A percentile compares a stretch with the other conserved stretches of the same genome.
These are phyloP conservation scores for Penicillium sumatraense DNA, from an alignment of 2,329 filamentous ascomycete genomes.

Conservation along the genomic window DNA sequence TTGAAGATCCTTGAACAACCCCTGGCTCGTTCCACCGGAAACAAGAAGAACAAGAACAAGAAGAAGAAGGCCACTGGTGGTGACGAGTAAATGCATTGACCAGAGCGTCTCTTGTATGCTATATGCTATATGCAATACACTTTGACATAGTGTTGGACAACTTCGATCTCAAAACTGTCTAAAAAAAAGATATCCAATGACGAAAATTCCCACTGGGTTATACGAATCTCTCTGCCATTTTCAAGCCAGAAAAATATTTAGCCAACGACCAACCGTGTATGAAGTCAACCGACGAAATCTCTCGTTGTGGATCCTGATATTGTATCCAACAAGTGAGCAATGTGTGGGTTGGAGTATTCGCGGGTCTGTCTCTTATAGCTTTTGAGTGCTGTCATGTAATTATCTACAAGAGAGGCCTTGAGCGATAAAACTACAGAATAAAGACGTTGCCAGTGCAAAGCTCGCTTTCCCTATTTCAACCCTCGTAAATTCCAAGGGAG, in stretches of 20 bases:
- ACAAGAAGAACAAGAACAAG: constrained; percentile 89
- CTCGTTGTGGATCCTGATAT: constrained; percentile 10
- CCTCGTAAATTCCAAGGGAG: too few relatives aligned
- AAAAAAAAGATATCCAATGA: constrained; percentile 32
- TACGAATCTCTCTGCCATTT: constrained; percentile 15
- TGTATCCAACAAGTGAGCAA: constrained; percentile 10
- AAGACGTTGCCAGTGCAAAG: constrained; percentile 14
- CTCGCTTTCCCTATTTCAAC: too few relatives aligned
- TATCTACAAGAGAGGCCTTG: constrained; percentile 6
- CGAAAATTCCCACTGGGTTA: constrained; percentile 19
- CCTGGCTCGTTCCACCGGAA: constrained; percentile 63
- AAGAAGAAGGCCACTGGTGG: constrained; percentile 68
- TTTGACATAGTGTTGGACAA: constrained; percentile 21
- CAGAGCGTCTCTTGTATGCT: constrained; percentile 20
- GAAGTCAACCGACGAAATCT: constrained; percentile 5
- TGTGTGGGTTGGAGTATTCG: background rate
- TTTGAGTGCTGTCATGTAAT: constrained; percentile 11
- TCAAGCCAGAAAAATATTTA: constrained; percentile 9
- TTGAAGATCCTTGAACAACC: constrained; percentile 93
- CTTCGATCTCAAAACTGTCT: constrained; percentile 10
- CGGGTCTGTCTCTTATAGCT: constrained; percentile 6
- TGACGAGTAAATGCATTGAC: constrained; percentile 44
- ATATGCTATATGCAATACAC: constrained; percentile 23
- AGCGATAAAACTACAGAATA: background rate
- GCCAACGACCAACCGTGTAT: background rate